These are phyloP conservation scores for Verticillium albo-atrum DNA, from an alignment of 2,329 filamentous ascomycete species.

Conservation along the genomic window DNA sequence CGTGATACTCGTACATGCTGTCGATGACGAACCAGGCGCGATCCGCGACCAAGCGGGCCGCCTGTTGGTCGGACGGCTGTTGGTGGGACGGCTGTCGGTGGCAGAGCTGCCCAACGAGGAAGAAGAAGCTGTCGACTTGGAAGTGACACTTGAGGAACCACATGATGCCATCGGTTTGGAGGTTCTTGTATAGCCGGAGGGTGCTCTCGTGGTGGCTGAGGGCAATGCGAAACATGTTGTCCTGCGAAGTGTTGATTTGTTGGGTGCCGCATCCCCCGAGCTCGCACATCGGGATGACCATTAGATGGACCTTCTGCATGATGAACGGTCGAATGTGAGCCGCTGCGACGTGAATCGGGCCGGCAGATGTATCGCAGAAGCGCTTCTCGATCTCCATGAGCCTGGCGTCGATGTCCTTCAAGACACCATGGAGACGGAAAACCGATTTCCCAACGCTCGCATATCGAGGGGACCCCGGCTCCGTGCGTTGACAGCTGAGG, in stretches of 20 bases:
- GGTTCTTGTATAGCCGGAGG: too few relatives aligned
- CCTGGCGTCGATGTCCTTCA: constrained; percentile 36
- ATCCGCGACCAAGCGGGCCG: constrained; percentile 40
- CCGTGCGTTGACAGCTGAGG: constrained; percentile 21
- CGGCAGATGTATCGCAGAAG: constrained; percentile 47
- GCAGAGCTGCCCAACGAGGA: constrained; percentile 50
- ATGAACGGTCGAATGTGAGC: constrained; percentile 40
- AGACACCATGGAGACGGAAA: constrained; percentile 34
- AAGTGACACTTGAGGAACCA: constrained; percentile 54
- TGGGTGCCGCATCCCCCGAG: constrained; percentile 46
- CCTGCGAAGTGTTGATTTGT: constrained; percentile 40
- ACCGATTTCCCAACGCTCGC: constrained; percentile 32
- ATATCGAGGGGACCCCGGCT: constrained; percentile 37
- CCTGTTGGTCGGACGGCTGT: too few relatives aligned
- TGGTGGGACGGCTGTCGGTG: too few relatives aligned
- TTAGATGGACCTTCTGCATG: constrained; percentile 42
- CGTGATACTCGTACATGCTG: constrained; percentile 41
- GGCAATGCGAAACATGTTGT: constrained; percentile 52
- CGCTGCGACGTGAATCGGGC: constrained; percentile 47
- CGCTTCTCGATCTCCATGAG: constrained; percentile 41
- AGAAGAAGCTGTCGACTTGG: constrained; percentile 51
- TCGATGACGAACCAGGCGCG: constrained; percentile 47
- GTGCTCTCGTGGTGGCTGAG: constrained; percentile 43
- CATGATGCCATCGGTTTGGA: too few relatives aligned
- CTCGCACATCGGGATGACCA: constrained; percentile 41